A percentile compares a stretch with the other conserved stretches of the same genome.
Conservation (phyloP, 148 eudicot species). For the Nepenthes mirabilis region DNA sequence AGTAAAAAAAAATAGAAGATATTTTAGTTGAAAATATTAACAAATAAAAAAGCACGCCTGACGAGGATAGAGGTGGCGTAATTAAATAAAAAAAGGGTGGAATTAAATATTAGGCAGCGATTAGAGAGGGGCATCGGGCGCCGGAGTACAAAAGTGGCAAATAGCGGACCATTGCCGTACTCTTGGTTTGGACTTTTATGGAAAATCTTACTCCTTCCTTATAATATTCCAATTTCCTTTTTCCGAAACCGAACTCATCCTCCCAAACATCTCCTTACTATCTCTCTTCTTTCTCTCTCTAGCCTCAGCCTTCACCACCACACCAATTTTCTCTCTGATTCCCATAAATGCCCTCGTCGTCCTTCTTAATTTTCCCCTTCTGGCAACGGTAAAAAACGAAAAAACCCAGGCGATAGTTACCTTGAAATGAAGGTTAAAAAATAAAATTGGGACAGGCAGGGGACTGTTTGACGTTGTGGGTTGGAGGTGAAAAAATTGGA, state of each 20-base stretch:
- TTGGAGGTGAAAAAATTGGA: conserved; percentile 8
- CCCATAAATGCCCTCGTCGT: not conserved
- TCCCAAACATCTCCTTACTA: not conserved
- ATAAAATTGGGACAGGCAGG: no score
- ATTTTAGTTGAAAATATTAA: no score
- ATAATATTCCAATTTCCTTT: conserved; percentile 34
- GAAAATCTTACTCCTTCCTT: conserved; percentile 32
- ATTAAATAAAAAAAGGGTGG: not conserved
- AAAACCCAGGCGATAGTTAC: no score
- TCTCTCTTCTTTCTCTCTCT: no score
- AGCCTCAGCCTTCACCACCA: no score
- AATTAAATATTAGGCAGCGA: conserved; percentile 21
- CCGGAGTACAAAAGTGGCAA: conserved; percentile 36
- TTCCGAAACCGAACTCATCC: conserved; percentile 9
- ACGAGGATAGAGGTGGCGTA: no score
- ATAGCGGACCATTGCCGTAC: conserved; percentile 49
- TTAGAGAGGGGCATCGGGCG: conserved; percentile 10
- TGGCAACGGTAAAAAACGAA: no score
- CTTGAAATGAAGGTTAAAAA: not conserved
- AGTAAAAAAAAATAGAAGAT: no score
- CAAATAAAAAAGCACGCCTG: no score
- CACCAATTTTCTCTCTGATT: no score
- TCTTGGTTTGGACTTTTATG: conserved; percentile 58
- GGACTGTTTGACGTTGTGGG: not conserved
- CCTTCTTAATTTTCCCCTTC: not conserved